phyloP scores from a whole-genome alignment of 768 basidiomycete species.

The Mycena vulgaris region DNA sequence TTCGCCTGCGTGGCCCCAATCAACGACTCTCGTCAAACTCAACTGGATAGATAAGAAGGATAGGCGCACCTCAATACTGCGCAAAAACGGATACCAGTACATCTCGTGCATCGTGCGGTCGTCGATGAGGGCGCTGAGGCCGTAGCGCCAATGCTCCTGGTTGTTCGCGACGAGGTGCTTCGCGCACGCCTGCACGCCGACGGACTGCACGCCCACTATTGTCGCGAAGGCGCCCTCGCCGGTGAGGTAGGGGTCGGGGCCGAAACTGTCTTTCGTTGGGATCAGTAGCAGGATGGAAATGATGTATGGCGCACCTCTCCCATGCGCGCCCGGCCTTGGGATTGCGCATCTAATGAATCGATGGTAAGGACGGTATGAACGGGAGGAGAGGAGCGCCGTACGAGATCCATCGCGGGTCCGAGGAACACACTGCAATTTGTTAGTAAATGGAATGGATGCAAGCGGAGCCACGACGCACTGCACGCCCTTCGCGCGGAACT shows the following conservation, averaged over 20 bases:
- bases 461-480: constrained; percentile 44
- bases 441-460: not conserved
- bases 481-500: constrained; percentile 64
- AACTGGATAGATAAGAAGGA: not conserved
- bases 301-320: constrained; percentile 30
- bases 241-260: constrained; percentile 58
- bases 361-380: too few relatives aligned
- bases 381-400: constrained; percentile 7
- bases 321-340: constrained; percentile 26
- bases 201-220: constrained; percentile 54
- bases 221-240: constrained; percentile 57
- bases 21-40: not conserved
- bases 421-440: constrained; percentile 35
- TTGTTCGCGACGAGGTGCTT: constrained; percentile 47
- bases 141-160: constrained; percentile 38
- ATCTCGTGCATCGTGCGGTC: constrained; percentile 57
- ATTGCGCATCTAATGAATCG: constrained; percentile 25
- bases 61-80: constrained; percentile 32
- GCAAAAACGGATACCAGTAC: constrained; percentile 42
- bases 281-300: too few relatives aligned
- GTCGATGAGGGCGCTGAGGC: constrained; percentile 44
- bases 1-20: constrained; percentile 44
- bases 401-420: constrained; percentile 52
- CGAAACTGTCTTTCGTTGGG: not conserved
- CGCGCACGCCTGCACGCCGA: constrained; percentile 55